Base-by-base conservation (phyloP, 495 filamentous ascomycete genomes). In the Hypoxylon crocopeplum region DNA sequence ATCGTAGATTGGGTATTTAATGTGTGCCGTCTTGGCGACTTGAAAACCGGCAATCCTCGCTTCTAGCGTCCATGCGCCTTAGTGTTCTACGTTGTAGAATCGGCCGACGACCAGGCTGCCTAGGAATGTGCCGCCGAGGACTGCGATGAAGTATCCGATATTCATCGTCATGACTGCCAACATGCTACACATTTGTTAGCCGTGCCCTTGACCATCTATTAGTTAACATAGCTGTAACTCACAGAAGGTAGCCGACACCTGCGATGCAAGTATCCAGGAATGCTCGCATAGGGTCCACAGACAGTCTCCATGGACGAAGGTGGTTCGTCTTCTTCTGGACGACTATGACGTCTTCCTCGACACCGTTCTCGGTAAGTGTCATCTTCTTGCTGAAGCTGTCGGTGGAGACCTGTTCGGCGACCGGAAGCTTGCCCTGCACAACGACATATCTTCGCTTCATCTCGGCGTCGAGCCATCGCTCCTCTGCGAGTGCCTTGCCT, bases 161-260 rank as follows among this genome's bases (percentile, higher is more conserved):
- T 98, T 98, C 84, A 93, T 83, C 2, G 92, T 94, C 93, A 98
- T 98, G 64, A 96, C 90, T n/a, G 90, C 93, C 75, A 98, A 78
- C 93, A 98, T 98, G 44, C 93, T 98, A 66, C 22, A 53, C 34
- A 5, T 59, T 50, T 33, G 53, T 70, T 59, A 70, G 66, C 17
- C 15, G 12, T 6, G 17, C 10, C 13, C 2, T 17, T 4, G 20
- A 17, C 16, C 1, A 13, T 33, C 22, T 34, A n/a, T n/a, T n/a
- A 37, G 34, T 47, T 47, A 42, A 3, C 20, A 36, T 17, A 25
- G 19, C 34, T 10, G 30, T 32, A n/a, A 85, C 92, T 81, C 80
- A 97, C 93, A 97, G 83, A 32, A 98, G 74, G 76, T 97, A 98
- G 2, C 86, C 88, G 34, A 97, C 81, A 3, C 88, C 93, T 0